Evolutionary conservation across 73 alveolate genomes (phyloP).

Genomic region (Urostyla sp.): DNA sequence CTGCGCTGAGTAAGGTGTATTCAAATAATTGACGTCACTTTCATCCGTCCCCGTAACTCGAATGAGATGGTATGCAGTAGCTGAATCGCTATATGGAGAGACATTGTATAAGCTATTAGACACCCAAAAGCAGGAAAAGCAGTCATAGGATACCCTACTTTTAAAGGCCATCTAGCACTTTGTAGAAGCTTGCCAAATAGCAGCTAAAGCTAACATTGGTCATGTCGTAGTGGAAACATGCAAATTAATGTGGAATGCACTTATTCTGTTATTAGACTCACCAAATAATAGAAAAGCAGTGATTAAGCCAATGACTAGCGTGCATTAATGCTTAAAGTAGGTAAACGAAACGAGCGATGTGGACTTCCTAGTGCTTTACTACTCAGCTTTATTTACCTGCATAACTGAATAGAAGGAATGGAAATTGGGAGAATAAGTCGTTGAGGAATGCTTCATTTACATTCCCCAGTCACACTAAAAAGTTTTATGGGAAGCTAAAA

Average conservation of each 20-base stretch:
- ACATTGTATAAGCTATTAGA: constrained; percentile 91
- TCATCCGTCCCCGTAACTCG: constrained; percentile 86
- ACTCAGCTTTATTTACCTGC: constrained; percentile 90
- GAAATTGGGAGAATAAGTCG: constrained; percentile 97
- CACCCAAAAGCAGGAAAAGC: constrained; percentile 95
- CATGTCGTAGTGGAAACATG: constrained; percentile 82
- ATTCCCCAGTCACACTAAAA: constrained; percentile 95
- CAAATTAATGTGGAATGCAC: constrained; percentile 85
- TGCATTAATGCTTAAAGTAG: constrained; percentile 65
- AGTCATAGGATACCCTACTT: constrained; percentile 88
- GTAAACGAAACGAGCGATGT: constrained; percentile 94
- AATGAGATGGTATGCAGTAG: constrained; percentile 98
- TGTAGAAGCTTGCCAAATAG: constrained; percentile 86
- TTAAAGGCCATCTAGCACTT: constrained; percentile 85
- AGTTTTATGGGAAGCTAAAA: constrained; percentile 97
- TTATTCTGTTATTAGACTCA: constrained; percentile 78
- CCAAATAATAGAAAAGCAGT: constrained; percentile 78
- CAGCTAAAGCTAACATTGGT: constrained; percentile 78
- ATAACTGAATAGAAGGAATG: constrained; percentile 94
- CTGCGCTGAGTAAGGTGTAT: constrained; percentile 95
- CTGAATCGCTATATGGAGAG: constrained; percentile 96
- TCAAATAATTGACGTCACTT: constrained; percentile 68
- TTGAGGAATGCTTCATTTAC: constrained; percentile 94
- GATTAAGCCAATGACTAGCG: constrained; percentile 75
- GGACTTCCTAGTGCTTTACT: constrained; percentile 93